phyloP scores from a whole-genome alignment of 2,329 filamentous ascomycete species.

The Cytospora schulzeri region DNA sequence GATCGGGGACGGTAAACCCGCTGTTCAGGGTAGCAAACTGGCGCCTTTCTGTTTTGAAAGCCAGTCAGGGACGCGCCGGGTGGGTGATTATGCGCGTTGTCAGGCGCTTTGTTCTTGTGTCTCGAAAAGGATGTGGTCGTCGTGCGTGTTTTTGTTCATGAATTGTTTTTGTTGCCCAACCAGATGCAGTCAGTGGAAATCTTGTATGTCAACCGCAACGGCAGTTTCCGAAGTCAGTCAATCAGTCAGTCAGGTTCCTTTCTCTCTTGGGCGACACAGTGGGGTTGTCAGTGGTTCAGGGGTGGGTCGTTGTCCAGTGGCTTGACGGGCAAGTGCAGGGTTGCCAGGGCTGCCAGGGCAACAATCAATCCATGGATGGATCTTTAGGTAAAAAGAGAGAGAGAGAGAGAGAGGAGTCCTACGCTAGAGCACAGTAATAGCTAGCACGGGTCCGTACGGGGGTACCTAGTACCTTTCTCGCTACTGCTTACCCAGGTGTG shows the following conservation, averaged over 20 bases:
- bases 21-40: neutral
- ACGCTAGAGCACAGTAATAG: neutral
- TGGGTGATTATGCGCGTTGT: neutral
- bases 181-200: conserved; percentile 12
- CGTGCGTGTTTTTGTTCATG: neutral
- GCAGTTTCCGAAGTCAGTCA: conserved; percentile 11
- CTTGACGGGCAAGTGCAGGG: neutral
- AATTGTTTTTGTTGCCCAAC: conserved; percentile 18
- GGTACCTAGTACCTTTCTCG: neutral
- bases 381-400: no score
- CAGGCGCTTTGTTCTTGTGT: conserved; percentile 16
- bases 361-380: neutral
- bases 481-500: no score
- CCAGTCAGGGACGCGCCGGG: neutral
- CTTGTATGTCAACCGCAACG: conserved; percentile 17
- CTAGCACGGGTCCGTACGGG: no score
- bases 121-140: conserved; percentile 8
- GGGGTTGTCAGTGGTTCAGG: neutral
- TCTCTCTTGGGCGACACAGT: neutral
- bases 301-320: conserved; percentile 1
- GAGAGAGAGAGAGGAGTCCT: no score
- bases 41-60: conserved; percentile 10
- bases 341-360: conserved; percentile 18
- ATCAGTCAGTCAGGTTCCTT: conserved; percentile 4
- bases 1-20: conserved; percentile 18